These are phyloP conservation scores for Cryptococcus neoformans DNA, from an alignment of 1,284 basidiomycete genomes.

Conservation along the genomic window DNA sequence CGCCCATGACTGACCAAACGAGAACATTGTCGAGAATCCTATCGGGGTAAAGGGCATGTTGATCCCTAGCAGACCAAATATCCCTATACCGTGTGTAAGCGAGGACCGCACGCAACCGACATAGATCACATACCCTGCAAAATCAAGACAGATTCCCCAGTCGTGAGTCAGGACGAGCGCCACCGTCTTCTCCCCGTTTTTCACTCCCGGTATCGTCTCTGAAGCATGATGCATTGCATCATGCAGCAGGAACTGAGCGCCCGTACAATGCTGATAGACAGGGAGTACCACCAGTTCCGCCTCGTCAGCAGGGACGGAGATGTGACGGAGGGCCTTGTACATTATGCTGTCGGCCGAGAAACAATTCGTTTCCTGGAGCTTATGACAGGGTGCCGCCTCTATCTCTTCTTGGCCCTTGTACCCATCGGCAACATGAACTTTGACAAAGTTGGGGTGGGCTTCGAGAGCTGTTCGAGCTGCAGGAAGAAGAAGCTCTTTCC, in stretches of 20 bases:
- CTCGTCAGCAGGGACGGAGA: conserved; percentile 46
- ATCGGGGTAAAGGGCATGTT: conserved; percentile 36
- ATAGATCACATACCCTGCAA: conserved; percentile 40
- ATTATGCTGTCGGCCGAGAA: conserved; percentile 48
- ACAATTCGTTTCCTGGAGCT: conserved; percentile 41
- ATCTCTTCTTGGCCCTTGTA: conserved; percentile 35
- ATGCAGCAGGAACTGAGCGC: conserved; percentile 44
- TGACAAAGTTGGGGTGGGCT: conserved; percentile 37
- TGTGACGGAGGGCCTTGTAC: conserved; percentile 41
- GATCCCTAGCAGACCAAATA: conserved; percentile 41
- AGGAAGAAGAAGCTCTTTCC: conserved; percentile 45
- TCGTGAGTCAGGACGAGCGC: conserved; percentile 51
- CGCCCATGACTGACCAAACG: conserved; percentile 47
- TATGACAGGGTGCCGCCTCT: conserved; percentile 41
- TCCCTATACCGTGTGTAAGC: conserved; percentile 33
- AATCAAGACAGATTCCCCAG: conserved; percentile 49
- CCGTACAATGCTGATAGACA: conserved; percentile 49
- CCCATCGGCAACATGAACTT: conserved; percentile 44
- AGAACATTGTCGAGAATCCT: conserved; percentile 40
- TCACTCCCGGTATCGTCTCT: conserved; percentile 39
- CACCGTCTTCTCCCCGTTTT: conserved; percentile 32
- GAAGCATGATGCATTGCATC: conserved; percentile 44
- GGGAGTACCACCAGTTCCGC: conserved; percentile 51
- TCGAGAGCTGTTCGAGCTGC: conserved; percentile 34
- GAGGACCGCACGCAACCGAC: neutral